Base-by-base conservation (phyloP, 305 asterid genomes). In the Solanum aculeatissimum region DNA sequence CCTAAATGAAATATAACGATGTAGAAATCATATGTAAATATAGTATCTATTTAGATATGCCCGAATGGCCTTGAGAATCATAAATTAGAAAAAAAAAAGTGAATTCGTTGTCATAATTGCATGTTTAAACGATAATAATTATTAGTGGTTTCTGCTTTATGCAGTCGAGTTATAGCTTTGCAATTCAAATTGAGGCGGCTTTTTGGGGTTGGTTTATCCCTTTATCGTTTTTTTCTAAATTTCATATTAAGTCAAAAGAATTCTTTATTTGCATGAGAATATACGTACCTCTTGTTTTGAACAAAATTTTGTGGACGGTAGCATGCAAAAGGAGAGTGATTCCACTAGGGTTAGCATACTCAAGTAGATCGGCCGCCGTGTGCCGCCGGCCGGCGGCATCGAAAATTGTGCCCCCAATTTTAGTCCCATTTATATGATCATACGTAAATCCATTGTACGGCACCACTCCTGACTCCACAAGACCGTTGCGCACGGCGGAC, bases 311-410 rank as follows among this genome's bases (percentile, higher is more conserved):
- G 54, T 90, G 95, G 35, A 94, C 99, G 49, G 97, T 49, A 85
- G 99, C 99, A 86, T 92, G 95, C 89, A 96, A 72, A 77, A 93
- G 51, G 13, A 96, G 92, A 9, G 91, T 89, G 3, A 95, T 86
- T 13, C 97, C 91, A 63, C 43, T 32, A 3, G 98, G 95, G 58
- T 95, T 79, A 4, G 98, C 98, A 82, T 93, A 93, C 68, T 88
- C 87, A 70, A 96, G 92, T 9, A 96, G 92, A 80, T 96, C 95
- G 86, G 99, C 99, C 47, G 99, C 98, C 75, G 98, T 93, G 71
- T 95, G 99, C 11, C 98, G 90, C 62, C 65, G 86, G 6, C 98
- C 98, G n/a, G 86, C 69, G 38, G 65, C 57, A 81, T 96, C 98
- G 60, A 96, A 96, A 16, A 93, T 95, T n/a, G 97, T 89, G 1